A percentile compares a stretch with the other conserved stretches of the same genome.
Conservation (phyloP, 2,329 filamentous ascomycete species). For the Thelonectria olida region DNA sequence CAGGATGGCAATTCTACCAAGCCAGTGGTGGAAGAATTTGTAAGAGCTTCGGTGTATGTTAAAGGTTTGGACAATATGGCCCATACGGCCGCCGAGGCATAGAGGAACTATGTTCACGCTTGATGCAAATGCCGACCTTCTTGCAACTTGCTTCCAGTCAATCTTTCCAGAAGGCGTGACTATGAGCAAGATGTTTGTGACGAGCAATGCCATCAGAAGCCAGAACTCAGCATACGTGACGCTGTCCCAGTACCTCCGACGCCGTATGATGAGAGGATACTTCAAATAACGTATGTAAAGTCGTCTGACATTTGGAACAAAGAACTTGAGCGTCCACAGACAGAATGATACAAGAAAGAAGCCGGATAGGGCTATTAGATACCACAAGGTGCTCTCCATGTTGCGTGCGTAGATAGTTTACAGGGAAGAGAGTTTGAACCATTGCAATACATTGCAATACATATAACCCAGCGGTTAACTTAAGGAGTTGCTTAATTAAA, state of each 20-base stretch:
- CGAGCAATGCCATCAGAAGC: slow-evolving; percentile 1
- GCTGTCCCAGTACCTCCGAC: slow-evolving; percentile 11
- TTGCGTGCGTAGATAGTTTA: background rate
- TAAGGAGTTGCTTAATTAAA: background rate
- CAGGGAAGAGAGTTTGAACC: background rate
- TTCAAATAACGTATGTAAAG: slow-evolving; percentile 2
- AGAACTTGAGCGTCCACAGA: background rate
- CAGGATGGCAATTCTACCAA: slow-evolving; percentile 9
- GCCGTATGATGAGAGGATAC: slow-evolving; percentile 12
- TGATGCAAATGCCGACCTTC: slow-evolving; percentile 2
- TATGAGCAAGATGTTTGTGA: slow-evolving; percentile 2
- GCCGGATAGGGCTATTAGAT: background rate
- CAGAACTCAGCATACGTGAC: slow-evolving; percentile 8
- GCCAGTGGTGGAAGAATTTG: slow-evolving; percentile 14
- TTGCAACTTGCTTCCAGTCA: slow-evolving; percentile 6
- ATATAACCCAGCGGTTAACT: background rate
- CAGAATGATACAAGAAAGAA: slow-evolving; percentile 2
- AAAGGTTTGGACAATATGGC: background rate
- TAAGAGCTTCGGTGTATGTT: slow-evolving; percentile 21
- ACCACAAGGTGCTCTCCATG: slow-evolving; percentile 5
- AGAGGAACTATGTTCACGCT: slow-evolving; percentile 6
- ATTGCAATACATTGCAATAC: background rate
- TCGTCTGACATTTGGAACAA: background rate
- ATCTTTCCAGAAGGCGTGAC: slow-evolving; percentile 7
- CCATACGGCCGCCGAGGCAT: slow-evolving; percentile 1